These are phyloP conservation scores for Penicillium expansum DNA, from an alignment of 2,329 filamentous ascomycete species.

Conservation along the genomic window DNA sequence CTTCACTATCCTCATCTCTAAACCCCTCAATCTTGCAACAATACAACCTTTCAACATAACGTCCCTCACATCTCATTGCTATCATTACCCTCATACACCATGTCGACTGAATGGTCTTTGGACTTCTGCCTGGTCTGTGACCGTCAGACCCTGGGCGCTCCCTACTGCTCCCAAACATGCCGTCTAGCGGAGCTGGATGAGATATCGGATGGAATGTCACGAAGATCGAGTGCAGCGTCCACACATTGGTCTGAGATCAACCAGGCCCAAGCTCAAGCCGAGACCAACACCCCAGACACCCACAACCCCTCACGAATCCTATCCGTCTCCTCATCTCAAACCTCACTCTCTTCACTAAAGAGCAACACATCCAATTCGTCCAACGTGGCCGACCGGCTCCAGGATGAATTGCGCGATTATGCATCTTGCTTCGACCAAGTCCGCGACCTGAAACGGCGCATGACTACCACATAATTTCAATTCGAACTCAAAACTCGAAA, in stretches of 20 bases:
- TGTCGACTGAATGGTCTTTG: slow-evolving; percentile 66
- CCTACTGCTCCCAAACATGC: slow-evolving; percentile 92
- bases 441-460: slow-evolving; percentile 49
- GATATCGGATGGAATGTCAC: slow-evolving; percentile 48
- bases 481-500: not conserved
- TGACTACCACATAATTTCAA: slow-evolving; percentile 31
- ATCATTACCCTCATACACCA: slow-evolving; percentile 9
- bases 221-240: slow-evolving; percentile 14
- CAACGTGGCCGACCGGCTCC: slow-evolving; percentile 69
- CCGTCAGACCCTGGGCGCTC: slow-evolving; percentile 74
- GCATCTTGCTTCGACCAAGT: slow-evolving; percentile 85
- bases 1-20: not conserved
- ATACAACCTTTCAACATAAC: not conserved
- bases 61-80: not conserved
- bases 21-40: not conserved
- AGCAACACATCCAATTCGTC: slow-evolving; percentile 55
- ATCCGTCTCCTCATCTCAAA: slow-evolving; percentile 71
- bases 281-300: slow-evolving; percentile 16
- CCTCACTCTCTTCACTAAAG: slow-evolving; percentile 76
- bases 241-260: slow-evolving; percentile 8
- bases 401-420: slow-evolving; percentile 78
- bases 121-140: slow-evolving; percentile 95
- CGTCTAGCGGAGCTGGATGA: slow-evolving; percentile 83
- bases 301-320: slow-evolving; percentile 25
- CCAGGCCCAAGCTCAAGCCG: slow-evolving; percentile 3